phyloP scores from a whole-genome alignment of 805 yeast species.

The Hagleromyces aurorensis region DNA sequence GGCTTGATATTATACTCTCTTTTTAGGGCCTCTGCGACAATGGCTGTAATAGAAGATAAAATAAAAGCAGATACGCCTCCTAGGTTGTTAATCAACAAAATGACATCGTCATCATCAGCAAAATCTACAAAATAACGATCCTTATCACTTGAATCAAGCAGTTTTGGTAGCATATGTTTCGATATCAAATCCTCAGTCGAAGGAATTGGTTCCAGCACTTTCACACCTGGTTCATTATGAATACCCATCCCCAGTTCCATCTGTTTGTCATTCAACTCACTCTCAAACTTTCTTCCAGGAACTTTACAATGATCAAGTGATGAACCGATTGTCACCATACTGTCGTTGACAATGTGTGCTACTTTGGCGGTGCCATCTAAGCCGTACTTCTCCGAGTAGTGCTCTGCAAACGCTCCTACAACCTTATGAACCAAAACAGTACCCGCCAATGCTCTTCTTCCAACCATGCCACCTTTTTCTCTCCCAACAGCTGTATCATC shows the following conservation, averaged over 20 bases:
- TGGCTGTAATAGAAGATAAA: conserved; percentile 60
- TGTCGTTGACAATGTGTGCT: conserved; percentile 54
- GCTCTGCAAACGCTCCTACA: conserved; percentile 63
- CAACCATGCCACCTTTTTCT: conserved; percentile 82
- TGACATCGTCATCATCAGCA: conserved; percentile 53
- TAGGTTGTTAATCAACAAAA: conserved; percentile 69
- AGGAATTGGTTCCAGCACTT: conserved; percentile 51
- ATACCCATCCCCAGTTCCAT: conserved; percentile 94
- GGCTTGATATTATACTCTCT: conserved; percentile 52
- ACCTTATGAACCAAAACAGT: conserved; percentile 80
- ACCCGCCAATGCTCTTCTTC: conserved; percentile 92
- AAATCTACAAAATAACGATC: conserved; percentile 82
- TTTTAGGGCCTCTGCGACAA: conserved; percentile 46
- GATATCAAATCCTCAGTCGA: conserved; percentile 51
- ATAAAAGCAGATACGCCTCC: conserved; percentile 87
- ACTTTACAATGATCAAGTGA: conserved; percentile 85
- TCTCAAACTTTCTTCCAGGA: conserved; percentile 66
- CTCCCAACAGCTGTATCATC: conserved; percentile 96
- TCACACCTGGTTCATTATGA: conserved; percentile 88
- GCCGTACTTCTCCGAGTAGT: conserved; percentile 33
- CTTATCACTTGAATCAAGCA: conserved; percentile 53
- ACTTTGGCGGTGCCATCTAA: conserved; percentile 47
- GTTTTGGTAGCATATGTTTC: conserved; percentile 49
- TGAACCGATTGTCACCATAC: conserved; percentile 80
- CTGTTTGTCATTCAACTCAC: conserved; percentile 47